Conservation (phyloP, 2,329 filamentous ascomycete genomes). For the Aspergillus sp. region DNA sequence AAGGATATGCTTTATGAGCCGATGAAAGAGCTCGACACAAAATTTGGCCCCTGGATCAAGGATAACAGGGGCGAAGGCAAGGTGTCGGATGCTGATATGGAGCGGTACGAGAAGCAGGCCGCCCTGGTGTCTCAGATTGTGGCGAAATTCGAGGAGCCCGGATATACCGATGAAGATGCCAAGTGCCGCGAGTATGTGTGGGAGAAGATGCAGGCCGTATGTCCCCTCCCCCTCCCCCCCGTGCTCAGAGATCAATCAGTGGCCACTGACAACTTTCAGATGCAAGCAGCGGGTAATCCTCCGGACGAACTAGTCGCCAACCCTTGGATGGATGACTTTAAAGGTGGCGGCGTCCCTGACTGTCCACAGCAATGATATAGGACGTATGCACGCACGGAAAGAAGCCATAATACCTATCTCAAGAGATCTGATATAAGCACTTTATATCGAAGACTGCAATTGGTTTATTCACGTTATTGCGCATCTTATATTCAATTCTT, state of each 20-base stretch:
- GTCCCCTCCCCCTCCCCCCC: conserved; percentile 28
- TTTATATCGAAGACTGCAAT: neutral
- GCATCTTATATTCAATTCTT: neutral
- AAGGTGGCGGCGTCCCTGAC: conserved; percentile 69
- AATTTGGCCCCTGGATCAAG: conserved; percentile 87
- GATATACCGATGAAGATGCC: conserved; percentile 80
- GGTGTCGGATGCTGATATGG: conserved; percentile 69
- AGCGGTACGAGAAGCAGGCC: conserved; percentile 81
- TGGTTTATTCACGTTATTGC: conserved; percentile 26
- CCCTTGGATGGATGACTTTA: conserved; percentile 71
- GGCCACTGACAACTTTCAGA: conserved; percentile 60
- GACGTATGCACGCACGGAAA: neutral
- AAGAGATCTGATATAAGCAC: neutral
- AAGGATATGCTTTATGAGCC: conserved; percentile 98
- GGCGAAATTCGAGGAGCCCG: conserved; percentile 78
- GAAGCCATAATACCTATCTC: neutral
- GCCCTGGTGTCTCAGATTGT: conserved; percentile 83
- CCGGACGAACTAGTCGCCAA: conserved; percentile 78
- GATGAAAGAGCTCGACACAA: conserved; percentile 94
- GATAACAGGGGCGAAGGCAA: conserved; percentile 69
- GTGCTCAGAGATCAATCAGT: neutral
- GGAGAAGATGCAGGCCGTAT: conserved; percentile 95
- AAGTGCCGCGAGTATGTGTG: conserved; percentile 90
- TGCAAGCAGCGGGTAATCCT: conserved; percentile 93
- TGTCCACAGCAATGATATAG: conserved; percentile 63